Conservation (phyloP, 176 grass and related monocot species). For the Puccinellia tenuiflora region DNA sequence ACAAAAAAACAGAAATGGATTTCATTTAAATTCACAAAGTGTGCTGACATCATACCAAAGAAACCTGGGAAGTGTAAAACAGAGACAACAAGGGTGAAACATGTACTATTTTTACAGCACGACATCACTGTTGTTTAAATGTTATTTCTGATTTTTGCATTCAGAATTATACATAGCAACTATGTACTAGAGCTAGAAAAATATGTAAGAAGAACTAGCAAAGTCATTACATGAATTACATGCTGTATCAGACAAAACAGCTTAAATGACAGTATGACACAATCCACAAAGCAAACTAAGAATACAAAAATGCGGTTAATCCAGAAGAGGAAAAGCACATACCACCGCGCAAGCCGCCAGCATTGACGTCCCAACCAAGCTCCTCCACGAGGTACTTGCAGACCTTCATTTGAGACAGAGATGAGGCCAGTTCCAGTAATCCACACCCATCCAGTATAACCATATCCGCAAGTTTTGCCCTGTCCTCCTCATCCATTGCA, state of each 20-base stretch:
- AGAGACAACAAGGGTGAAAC: background rate
- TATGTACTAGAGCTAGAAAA: background rate
- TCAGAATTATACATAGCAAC: background rate
- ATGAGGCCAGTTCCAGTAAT: background rate
- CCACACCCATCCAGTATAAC: background rate
- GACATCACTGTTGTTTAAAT: background rate
- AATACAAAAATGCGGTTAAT: background rate
- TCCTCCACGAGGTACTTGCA: constrained; percentile 28
- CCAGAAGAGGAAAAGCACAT: background rate
- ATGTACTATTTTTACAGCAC: background rate
- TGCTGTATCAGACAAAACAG: background rate
- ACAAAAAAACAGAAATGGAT: background rate
- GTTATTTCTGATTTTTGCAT: background rate
- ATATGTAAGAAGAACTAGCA: background rate
- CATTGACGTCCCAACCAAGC: constrained; percentile 12
- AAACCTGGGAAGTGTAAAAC: background rate
- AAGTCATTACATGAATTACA: background rate
- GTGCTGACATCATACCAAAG: background rate
- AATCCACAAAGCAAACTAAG: background rate
- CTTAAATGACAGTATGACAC: background rate
- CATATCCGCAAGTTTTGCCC: background rate
- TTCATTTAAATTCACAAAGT: background rate
- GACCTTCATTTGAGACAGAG: background rate
- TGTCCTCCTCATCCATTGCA: background rate
- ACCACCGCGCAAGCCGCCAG: background rate